phyloP scores from a whole-genome alignment of 2,329 filamentous ascomycete genomes.

The Domatiomyces catenatus region DNA sequence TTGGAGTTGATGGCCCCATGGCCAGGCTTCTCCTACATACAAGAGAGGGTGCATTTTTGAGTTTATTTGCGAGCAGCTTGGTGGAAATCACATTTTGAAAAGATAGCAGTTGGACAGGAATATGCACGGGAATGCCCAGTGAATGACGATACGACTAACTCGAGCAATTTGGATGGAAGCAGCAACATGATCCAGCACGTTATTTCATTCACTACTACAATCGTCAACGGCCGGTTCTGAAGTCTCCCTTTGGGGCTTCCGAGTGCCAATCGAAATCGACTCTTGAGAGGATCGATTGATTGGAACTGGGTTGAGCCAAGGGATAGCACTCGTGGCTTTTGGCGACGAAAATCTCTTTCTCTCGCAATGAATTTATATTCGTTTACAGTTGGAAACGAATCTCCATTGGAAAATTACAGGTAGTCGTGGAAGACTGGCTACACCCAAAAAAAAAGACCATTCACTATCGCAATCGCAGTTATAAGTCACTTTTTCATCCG shows the following conservation, averaged over 20 bases:
- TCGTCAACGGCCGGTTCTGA: background rate
- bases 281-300: background rate
- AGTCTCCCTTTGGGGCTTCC: background rate
- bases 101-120: background rate
- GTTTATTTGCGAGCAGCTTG: background rate
- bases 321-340: background rate
- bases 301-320: background rate
- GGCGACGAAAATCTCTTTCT: too few relatives aligned
- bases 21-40: background rate
- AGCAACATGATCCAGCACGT: background rate
- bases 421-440: too few relatives aligned
- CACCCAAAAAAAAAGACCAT: too few relatives aligned
- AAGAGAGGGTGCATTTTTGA: background rate
- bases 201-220: background rate
- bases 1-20: background rate
- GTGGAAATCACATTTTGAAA: background rate
- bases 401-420: too few relatives aligned
- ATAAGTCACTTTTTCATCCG: too few relatives aligned
- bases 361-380: too few relatives aligned
- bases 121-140: too few relatives aligned
- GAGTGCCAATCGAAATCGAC: background rate
- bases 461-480: too few relatives aligned
- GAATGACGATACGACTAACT: background rate
- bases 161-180: background rate
- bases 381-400: too few relatives aligned